Evolutionary conservation across 2,329 filamentous ascomycete genomes (phyloP).

Genomic region (Hysterium pulicare): DNA sequence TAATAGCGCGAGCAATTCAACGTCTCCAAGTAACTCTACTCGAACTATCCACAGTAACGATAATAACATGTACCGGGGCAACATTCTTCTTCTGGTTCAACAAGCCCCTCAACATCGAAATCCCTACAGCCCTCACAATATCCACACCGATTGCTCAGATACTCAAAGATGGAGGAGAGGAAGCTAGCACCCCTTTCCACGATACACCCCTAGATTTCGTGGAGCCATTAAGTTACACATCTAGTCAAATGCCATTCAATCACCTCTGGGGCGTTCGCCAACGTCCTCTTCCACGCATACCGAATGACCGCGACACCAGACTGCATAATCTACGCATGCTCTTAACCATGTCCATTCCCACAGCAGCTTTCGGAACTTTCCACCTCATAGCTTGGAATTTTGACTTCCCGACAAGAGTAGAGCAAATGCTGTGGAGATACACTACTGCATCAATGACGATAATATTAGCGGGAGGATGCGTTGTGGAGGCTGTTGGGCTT

Average conservation of each 20-base stretch:
- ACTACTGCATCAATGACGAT: not conserved
- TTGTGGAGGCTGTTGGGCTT: no score
- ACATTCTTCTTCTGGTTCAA: slow-evolving; percentile 38
- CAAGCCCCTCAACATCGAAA: slow-evolving; percentile 34
- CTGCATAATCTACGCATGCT: not conserved
- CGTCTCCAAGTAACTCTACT: slow-evolving; percentile 33
- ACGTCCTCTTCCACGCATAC: not conserved
- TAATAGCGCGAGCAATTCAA: slow-evolving; percentile 15
- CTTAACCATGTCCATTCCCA: not conserved
- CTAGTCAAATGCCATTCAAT: not conserved
- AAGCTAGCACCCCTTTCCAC: slow-evolving; percentile 1
- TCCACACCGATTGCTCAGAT: not conserved
- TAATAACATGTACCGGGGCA: slow-evolving; percentile 31
- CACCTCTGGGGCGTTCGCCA: slow-evolving; percentile 1
- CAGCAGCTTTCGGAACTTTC: slow-evolving; percentile 1
- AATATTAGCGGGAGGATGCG: no score
- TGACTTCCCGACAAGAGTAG: slow-evolving; percentile 5
- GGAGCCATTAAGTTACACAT: not conserved
- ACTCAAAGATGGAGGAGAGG: not conserved
- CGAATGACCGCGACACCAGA: not conserved
- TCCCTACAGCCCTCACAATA: slow-evolving; percentile 6
- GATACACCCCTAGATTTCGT: slow-evolving; percentile 11
- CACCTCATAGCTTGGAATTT: slow-evolving; percentile 11
- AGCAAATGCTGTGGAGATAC: slow-evolving; percentile 9
- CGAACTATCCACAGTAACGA: slow-evolving; percentile 38